phyloP scores from a whole-genome alignment of 805 yeast species.

The Yamadazyma ubonensis region DNA sequence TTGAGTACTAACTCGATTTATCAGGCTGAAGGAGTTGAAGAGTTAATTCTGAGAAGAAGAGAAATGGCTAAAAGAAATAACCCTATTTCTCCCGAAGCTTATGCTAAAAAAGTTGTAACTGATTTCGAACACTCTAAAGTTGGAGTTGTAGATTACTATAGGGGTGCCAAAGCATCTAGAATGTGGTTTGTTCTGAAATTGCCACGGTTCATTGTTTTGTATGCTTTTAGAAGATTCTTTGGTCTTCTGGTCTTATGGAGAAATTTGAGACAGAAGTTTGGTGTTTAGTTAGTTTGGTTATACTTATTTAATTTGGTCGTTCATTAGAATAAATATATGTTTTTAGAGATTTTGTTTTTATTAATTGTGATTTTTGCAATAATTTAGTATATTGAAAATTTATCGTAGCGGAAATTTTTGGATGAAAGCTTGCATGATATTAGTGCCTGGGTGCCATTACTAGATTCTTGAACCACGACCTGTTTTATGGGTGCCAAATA shows the following conservation, averaged over 20 bases:
- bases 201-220: conserved; percentile 51
- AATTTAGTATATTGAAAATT: too few species aligned
- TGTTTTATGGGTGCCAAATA: too few species aligned
- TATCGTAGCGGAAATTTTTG: too few species aligned
- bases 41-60: conserved; percentile 50
- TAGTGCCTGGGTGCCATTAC: too few species aligned
- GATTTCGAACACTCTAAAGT: conserved; percentile 40
- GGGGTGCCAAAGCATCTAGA: conserved; percentile 51
- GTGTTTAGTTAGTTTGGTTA: neutral
- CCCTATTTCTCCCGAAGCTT: conserved; percentile 60
- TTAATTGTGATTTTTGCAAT: too few species aligned
- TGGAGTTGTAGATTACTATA: conserved; percentile 47
- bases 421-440: too few species aligned
- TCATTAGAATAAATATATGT: neutral
- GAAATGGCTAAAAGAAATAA: conserved; percentile 56
- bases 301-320: neutral
- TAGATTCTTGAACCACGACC: too few species aligned
- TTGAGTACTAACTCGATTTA: conserved; percentile 57
- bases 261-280: conserved; percentile 3
- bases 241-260: conserved; percentile 26
- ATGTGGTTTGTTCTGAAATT: conserved; percentile 32
- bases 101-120: conserved; percentile 54
- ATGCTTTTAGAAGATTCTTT: conserved; percentile 36
- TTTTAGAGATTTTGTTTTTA: neutral
- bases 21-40: conserved; percentile 49